Base-by-base conservation (phyloP, 352 stramenopile species). In the Pythium plurisporium region DNA sequence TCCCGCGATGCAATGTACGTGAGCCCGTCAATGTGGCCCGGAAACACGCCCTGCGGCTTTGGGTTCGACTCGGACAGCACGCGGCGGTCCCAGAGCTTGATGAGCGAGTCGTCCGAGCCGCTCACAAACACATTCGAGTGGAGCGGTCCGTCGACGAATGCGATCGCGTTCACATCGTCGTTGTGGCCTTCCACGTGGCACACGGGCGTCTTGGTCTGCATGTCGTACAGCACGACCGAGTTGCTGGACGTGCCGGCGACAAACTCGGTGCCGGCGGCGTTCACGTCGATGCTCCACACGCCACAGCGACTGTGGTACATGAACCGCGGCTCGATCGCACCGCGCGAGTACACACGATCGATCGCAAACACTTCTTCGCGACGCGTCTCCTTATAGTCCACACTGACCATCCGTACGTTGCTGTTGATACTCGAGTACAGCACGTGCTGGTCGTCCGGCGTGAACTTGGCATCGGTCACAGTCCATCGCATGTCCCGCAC, bases 71-170 rank as follows among this genome's bases (percentile, higher is more conserved):
- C 77, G 19, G 73, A 89, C 34, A 94, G 56, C 56, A 91, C 75
- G 25, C 85, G 85, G 15, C 85, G 80, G 46, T 94, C 85, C 85
- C 85, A 94, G 27, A 94, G 55, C 67, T 94, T 94, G 59, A 92
- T 94, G 37, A 92, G 30, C 34, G 67, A 64, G 62, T 94, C 85
- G 49, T 94, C 85, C 53, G 85, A 94, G 19, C 85, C 85, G 47
- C 79, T 91, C 31, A 91, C 80, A 58, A 94, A 91, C 55, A 94
- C 76, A 48, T 94, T 94, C 49, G 85, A 86, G 56, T 86, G 82
- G 45, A 92, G 54, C 26, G 76, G 73, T 5, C 84, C 80, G 38
- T 94, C 85, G 17, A 92, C 82, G 55, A 94, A 94, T 12, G 82
- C 80, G 45, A 94, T 89, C 8, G 82, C 82, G 38, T 94, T 94